Base-by-base conservation (phyloP, 306 rosid species). In the Prinsepia uniflora region DNA sequence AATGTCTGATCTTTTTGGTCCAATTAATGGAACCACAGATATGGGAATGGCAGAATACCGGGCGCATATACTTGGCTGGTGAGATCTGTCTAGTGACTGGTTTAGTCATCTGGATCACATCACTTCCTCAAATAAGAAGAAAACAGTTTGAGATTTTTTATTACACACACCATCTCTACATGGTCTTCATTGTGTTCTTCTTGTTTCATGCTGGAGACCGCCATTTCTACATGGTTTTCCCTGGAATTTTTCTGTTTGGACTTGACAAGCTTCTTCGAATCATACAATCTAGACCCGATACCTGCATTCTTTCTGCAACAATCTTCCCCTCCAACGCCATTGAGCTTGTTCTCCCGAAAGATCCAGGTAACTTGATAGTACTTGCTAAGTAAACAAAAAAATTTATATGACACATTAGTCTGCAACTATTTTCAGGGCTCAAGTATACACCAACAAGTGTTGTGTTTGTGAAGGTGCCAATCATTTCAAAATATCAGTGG, bases 201-300 rank as follows among this genome's bases (percentile, higher is more conserved):
- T 78, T 94, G 85, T 90, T 94, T 72, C 98, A 94, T 79, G 88
- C 75, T 17, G 98, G 97, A 78, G 98, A 94, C 74, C 76, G 89
- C 71, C 98, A 90, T 80, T 94, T 94, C 72, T 90, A 90, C 74
- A 74, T 65, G 67, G 86, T 89, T 52, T 94, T 94, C 76, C 81
- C 95, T 0, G 96, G 97, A 64, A 62, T 94, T 65, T 86, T 94
- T 71, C 98, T 94, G 74, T 90, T 90, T 67, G 86, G 84, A 48
- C 85, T 89, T 13, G 98, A 94, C 76, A 90, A 89, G 86, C 44
- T 90, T 44, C 87, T 94, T 41, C 84, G 96, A 34, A 24, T 89
- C 75, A 59, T 94, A 45, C 97, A 94, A 73, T 89, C 98, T 61
- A 84, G 84, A 70, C 90, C 95, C 7, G 79, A 78, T 77, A 86